Base-by-base conservation (phyloP, 2,329 filamentous ascomycete species). In the Leptosphaerulina australis region DNA sequence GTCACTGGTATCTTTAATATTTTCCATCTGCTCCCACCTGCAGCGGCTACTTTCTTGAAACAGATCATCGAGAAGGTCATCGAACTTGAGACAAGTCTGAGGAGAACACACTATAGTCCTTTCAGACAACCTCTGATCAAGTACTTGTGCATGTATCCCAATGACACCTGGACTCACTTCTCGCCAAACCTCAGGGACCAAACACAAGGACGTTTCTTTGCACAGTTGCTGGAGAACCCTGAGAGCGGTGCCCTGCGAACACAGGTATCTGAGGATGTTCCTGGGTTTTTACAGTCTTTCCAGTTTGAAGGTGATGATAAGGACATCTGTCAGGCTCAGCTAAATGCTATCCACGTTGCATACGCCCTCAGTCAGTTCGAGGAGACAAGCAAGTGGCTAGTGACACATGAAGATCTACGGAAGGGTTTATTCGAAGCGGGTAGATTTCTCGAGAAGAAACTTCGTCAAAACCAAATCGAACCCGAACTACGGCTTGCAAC, bases 1-100 rank as follows among this genome's bases (percentile, higher is more conserved):
- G 91, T 97, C 28, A 89, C 91, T 2, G 90, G 93, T 0, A 95
- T 97, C 44, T 88, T 99, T 71, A 94, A 96, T 67, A 93, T 99
- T 48, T 99, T 99, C 72, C 92, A 97, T 69, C 81, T 99, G n/a
- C 80, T 99, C 4, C 94, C 95, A 0, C 83, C 90, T 0, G 91
- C 91, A 8, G 95, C 95, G 1, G 90, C 92, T 53, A 86, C 87
- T 12, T 99, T 99, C 71, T 91, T 97, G 73, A 90, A 92, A 53
- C 85, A 89, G 22, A 82, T 99, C 33, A 90, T 97, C 38, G 88
- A 96, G 59, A 90, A 88, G 41, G 90, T 96, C n/a, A 79, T 99
- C 47, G 88, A 91, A 31, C 80, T 99, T 0, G 94, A 99, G 71
- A 84, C 88, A 44, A 88, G 88, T 58, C 78, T 99, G 29, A 84